Evolutionary conservation across 2,329 filamentous ascomycete genomes (phyloP).

Genomic region (Cladophialophora exuberans): DNA sequence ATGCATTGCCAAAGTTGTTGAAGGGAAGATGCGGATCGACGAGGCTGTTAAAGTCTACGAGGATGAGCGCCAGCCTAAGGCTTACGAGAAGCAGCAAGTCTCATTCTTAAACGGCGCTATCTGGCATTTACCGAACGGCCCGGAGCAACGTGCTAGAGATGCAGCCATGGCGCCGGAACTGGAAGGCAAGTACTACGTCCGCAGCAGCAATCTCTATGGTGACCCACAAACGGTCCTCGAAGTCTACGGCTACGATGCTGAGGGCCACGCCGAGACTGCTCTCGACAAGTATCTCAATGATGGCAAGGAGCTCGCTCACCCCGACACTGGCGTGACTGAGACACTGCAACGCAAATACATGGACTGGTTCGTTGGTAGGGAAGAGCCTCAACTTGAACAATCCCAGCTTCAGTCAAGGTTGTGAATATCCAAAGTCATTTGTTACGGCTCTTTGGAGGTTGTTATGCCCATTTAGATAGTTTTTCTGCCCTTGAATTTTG

Average conservation of each 20-base stretch:
- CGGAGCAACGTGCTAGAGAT: slow-evolving; percentile 15
- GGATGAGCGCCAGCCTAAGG: slow-evolving; percentile 46
- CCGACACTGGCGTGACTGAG: slow-evolving; percentile 2
- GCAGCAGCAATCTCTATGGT: slow-evolving; percentile 40
- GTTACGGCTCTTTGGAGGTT: no score
- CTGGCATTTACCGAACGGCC: slow-evolving; percentile 12
- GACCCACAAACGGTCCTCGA: slow-evolving; percentile 12
- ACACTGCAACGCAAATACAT: slow-evolving; percentile 7
- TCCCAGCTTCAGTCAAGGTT: background rate
- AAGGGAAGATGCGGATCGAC: slow-evolving; percentile 37
- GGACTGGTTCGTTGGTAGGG: slow-evolving; percentile 1
- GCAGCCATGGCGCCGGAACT: slow-evolving; percentile 11
- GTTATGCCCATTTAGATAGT: no score
- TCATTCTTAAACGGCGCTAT: slow-evolving; percentile 19
- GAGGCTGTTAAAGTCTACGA: slow-evolving; percentile 45
- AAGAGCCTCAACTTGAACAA: background rate
- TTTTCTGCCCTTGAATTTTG: no score
- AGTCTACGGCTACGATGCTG: slow-evolving; percentile 24
- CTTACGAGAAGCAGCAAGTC: slow-evolving; percentile 32
- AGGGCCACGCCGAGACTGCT: slow-evolving; percentile 20
- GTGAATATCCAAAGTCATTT: background rate
- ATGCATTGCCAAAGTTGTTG: slow-evolving; percentile 40
- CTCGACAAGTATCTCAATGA: slow-evolving; percentile 17
- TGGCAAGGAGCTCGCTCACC: background rate
- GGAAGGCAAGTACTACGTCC: slow-evolving; percentile 32